These are phyloP conservation scores for Speleostelium caveatum DNA, from an alignment of 78 protist species.

Conservation along the genomic window DNA sequence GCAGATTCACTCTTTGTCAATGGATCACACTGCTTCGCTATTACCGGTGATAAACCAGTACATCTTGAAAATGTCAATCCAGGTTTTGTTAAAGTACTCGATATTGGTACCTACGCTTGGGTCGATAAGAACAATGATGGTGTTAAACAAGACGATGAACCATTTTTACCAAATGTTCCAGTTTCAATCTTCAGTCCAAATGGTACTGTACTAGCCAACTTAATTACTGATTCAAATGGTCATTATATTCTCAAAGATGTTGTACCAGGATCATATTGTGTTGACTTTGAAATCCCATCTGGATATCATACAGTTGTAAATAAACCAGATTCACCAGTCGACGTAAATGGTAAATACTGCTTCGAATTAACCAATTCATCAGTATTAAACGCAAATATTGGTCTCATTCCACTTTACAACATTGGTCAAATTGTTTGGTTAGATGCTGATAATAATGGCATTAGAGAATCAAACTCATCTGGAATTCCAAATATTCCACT, in stretches of 20 bases:
- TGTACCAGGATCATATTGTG: slow-evolving; percentile 18
- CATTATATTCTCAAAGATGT: background rate
- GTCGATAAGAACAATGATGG: slow-evolving; percentile 35
- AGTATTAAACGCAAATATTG: background rate
- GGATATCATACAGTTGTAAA: background rate
- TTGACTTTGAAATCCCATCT: slow-evolving; percentile 6
- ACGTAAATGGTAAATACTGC: slow-evolving; percentile 8
- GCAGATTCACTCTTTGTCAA: too few relatives aligned
- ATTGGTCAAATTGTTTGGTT: slow-evolving; percentile 5
- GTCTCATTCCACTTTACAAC: background rate
- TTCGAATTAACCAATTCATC: background rate
- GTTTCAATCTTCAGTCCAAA: too few relatives aligned
- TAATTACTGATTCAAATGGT: background rate
- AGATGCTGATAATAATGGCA: background rate
- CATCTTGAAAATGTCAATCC: too few relatives aligned
- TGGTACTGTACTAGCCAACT: too few relatives aligned
- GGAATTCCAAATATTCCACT: background rate
- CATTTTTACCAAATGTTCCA: too few relatives aligned
- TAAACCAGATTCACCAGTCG: slow-evolving; percentile 5
- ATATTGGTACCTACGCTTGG: slow-evolving; percentile 27
- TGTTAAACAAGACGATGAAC: background rate
- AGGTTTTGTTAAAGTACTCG: too few relatives aligned
- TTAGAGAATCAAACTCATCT: background rate
- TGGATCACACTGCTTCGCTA: too few relatives aligned
- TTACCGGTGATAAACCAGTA: too few relatives aligned